Evolutionary conservation across 176 grass and related monocot species (phyloP).

Genomic region (Avena atlantica): DNA sequence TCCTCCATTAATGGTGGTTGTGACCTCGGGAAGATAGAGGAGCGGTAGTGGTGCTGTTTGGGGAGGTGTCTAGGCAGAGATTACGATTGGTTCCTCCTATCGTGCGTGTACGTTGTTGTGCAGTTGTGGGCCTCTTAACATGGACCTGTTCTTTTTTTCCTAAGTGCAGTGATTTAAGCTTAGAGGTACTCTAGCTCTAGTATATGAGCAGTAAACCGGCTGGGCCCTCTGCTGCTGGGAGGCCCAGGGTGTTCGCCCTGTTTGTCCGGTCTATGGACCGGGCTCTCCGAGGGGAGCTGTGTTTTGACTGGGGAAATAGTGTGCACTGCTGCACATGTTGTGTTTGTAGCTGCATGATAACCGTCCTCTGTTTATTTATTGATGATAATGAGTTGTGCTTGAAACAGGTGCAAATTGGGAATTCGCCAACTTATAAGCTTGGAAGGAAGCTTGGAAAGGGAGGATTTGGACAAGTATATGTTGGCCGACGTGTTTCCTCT

Average conservation of each 20-base stretch:
- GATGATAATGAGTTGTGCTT: not conserved
- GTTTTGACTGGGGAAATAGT: conserved; percentile 12
- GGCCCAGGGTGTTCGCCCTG: not conserved
- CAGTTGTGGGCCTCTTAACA: not conserved
- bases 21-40: not conserved
- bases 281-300: not conserved
- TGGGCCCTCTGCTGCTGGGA: not conserved
- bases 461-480: conserved; percentile 97
- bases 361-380: conserved; percentile 12
- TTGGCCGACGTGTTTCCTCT: conserved; percentile 72
- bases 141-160: not conserved
- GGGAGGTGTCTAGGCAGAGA: not conserved
- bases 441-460: conserved; percentile 97
- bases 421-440: conserved; percentile 82
- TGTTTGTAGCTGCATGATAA: conserved; percentile 14
- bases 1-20: not conserved
- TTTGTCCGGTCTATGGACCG: not conserved
- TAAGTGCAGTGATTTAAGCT: not conserved
- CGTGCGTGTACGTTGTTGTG: not conserved
- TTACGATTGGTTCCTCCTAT: not conserved
- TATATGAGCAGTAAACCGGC: not conserved
- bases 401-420: conserved; percentile 80
- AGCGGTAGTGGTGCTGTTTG: not conserved
- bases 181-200: not conserved
- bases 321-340: not conserved